Conservation (phyloP, 2,329 filamentous ascomycete genomes). For the Zelopaecilomyces penicillatus region DNA sequence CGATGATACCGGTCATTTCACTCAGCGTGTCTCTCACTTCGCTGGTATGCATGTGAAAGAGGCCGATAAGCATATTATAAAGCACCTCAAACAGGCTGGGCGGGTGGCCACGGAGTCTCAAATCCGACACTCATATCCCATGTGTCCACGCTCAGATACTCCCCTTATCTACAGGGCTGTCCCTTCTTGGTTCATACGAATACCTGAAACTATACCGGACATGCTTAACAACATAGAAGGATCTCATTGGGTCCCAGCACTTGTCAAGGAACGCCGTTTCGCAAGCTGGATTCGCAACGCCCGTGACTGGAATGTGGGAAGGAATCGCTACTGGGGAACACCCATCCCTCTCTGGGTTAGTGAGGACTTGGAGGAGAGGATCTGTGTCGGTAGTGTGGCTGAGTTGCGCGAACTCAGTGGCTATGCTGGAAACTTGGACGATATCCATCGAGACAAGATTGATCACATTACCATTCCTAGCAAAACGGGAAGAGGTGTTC, state of each 20-base stretch:
- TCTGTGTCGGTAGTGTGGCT: slow-evolving; percentile 77
- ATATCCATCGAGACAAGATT: slow-evolving; percentile 87
- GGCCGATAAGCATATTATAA: slow-evolving; percentile 89
- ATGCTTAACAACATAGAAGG: slow-evolving; percentile 87
- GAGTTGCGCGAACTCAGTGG: slow-evolving; percentile 82
- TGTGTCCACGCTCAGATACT: slow-evolving; percentile 92
- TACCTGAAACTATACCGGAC: slow-evolving; percentile 71
- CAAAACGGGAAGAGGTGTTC: slow-evolving; percentile 73
- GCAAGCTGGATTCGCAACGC: slow-evolving; percentile 86
- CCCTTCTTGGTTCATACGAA: slow-evolving; percentile 90
- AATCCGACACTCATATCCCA: slow-evolving; percentile 84
- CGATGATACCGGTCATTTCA: slow-evolving; percentile 76
- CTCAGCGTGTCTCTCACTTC: slow-evolving; percentile 68
- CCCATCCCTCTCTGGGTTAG: slow-evolving; percentile 88
- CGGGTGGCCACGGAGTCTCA: slow-evolving; percentile 78
- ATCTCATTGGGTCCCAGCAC: slow-evolving; percentile 84
- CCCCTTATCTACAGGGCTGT: slow-evolving; percentile 89
- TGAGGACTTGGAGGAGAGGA: slow-evolving; percentile 76
- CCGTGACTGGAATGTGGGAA: slow-evolving; percentile 89
- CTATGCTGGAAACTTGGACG: slow-evolving; percentile 72
- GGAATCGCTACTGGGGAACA: slow-evolving; percentile 93
- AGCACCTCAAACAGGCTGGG: slow-evolving; percentile 69
- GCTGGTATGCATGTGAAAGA: slow-evolving; percentile 82
- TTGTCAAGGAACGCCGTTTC: slow-evolving; percentile 88
- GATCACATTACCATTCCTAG: slow-evolving; percentile 92